These are phyloP conservation scores for Macrophomina phaseolina DNA, from an alignment of 2,329 filamentous ascomycete species.

Conservation along the genomic window DNA sequence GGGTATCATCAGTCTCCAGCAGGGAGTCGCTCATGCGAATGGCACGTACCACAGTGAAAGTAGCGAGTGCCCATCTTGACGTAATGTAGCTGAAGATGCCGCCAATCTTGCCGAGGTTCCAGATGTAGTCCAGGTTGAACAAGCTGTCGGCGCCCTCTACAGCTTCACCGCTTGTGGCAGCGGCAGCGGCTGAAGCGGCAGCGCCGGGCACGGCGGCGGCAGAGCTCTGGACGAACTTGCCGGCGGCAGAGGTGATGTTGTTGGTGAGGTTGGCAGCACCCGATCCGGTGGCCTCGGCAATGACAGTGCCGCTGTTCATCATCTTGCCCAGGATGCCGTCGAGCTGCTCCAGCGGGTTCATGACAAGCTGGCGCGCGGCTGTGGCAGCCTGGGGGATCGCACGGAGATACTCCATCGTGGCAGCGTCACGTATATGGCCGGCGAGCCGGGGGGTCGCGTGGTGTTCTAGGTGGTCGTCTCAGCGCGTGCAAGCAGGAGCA, in stretches of 20 bases:
- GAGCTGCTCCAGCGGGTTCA: constrained; percentile 25
- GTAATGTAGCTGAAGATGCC: constrained; percentile 90
- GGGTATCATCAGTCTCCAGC: background rate
- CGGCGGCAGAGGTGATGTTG: constrained; percentile 47
- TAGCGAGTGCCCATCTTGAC: constrained; percentile 89
- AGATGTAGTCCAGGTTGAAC: constrained; percentile 31
- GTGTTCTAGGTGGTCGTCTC: constrained; percentile 10
- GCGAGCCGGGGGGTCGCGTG: constrained; percentile 16
- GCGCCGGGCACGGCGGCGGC: constrained; percentile 51
- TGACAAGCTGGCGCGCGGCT: constrained; percentile 25
- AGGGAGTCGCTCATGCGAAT: background rate
- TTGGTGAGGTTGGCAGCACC: constrained; percentile 37
- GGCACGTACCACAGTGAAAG: constrained; percentile 71
- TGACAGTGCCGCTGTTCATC: constrained; percentile 57
- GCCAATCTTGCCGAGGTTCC: constrained; percentile 71
- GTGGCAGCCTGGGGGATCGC: constrained; percentile 23
- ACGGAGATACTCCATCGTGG: constrained; percentile 17
- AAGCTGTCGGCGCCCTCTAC: constrained; percentile 50
- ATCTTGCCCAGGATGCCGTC: constrained; percentile 26
- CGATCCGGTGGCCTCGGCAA: constrained; percentile 61
- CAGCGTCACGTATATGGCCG: background rate
- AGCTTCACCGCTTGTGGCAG: constrained; percentile 37
- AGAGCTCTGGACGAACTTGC: constrained; percentile 50
- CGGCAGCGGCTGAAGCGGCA: constrained; percentile 43
- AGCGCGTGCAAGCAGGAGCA: constrained; percentile 17